Percentiles rank a stretch among this genome's conserved stretches.
Evolutionary conservation across 495 filamentous ascomycete species (phyloP).

Genomic region (Tricharina praecox): DNA sequence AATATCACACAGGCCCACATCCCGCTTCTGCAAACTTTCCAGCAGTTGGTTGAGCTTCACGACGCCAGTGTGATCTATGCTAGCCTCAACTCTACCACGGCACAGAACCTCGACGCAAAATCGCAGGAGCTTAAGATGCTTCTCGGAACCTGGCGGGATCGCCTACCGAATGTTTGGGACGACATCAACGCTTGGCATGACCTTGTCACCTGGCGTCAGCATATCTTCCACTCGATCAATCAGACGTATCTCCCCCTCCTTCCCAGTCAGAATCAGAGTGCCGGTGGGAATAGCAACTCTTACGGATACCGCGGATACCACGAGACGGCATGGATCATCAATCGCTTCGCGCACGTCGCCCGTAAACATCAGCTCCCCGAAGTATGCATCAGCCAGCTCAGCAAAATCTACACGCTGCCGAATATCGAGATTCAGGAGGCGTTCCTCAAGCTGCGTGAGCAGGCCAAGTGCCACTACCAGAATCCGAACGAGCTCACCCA

Average conservation of each 20-base stretch:
- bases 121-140: constrained; percentile 90
- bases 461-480: constrained; percentile 96
- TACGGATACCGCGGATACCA: constrained; percentile 96
- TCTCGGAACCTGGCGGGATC: constrained; percentile 85
- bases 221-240: constrained; percentile 97
- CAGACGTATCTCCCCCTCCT: constrained; percentile 73
- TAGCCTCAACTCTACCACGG: constrained; percentile 70
- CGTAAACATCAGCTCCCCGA: constrained; percentile 93
- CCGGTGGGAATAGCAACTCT: constrained; percentile 53
- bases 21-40: constrained; percentile 90
- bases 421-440: constrained; percentile 99
- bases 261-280: constrained; percentile 60
- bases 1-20: constrained; percentile 92
- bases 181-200: constrained; percentile 99
- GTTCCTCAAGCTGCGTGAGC: constrained; percentile 90
- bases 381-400: constrained; percentile 90
- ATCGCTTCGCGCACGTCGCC: constrained; percentile 93
- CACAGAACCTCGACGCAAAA: constrained; percentile 74
- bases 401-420: constrained; percentile 91
- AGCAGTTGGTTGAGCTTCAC: constrained; percentile 93
- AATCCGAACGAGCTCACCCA: constrained; percentile 77
- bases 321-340: constrained; percentile 99
- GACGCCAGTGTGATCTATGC: constrained; percentile 91
- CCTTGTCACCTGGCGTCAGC: constrained; percentile 94
- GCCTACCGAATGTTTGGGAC: constrained; percentile 94